phyloP scores from a whole-genome alignment of 345 rosid species.

The Citrus maxima region DNA sequence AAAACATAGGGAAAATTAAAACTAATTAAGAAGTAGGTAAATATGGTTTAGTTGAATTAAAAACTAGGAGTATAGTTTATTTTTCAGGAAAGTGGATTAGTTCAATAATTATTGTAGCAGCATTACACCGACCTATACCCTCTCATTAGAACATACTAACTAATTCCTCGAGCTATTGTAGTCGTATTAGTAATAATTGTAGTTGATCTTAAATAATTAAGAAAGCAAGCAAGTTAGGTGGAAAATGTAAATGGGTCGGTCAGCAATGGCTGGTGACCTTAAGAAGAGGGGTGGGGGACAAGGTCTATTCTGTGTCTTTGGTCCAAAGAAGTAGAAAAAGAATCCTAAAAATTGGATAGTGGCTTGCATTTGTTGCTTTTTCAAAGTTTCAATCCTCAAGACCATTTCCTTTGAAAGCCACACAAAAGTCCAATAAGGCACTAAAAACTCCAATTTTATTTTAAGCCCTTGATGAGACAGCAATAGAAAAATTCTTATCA shows the following conservation, averaged over 20 bases:
- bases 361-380: constrained; percentile 3
- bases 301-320: constrained; percentile 24
- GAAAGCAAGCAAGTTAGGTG: constrained; percentile 21
- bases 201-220: neutral
- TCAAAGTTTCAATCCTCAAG: constrained; percentile 1
- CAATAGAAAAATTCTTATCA: neutral
- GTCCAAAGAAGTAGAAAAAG: neutral
- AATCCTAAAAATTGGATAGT: neutral
- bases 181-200: neutral
- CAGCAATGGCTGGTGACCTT: constrained; percentile 13
- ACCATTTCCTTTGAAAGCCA: constrained; percentile 16
- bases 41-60: neutral
- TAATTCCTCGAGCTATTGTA: neutral
- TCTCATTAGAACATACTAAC: neutral
- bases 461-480: constrained; percentile 2
- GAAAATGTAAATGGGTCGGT: constrained; percentile 5
- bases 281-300: neutral
- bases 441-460: neutral
- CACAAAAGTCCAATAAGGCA: constrained; percentile 5
- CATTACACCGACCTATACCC: constrained; percentile 5
- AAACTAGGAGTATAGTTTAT: neutral
- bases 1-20: neutral
- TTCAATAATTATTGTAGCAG: constrained; percentile 12
- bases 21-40: neutral
- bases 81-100: neutral